Evolutionary conservation across 2,329 filamentous ascomycete genomes (phyloP).

Genomic region (Monosporascus cannonballus): DNA sequence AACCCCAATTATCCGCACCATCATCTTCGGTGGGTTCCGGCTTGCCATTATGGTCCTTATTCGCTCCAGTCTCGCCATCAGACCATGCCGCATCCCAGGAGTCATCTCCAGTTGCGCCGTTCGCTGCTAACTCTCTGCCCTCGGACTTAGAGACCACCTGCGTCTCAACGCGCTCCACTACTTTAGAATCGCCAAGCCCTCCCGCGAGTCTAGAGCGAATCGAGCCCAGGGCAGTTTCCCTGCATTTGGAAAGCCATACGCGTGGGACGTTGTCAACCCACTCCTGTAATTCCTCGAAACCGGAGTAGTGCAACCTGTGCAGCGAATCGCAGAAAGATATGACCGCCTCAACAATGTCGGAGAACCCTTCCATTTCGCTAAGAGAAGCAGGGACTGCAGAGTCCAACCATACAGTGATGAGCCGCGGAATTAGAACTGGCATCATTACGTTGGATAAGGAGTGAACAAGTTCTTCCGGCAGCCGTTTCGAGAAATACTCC

Average conservation of each 20-base stretch:
- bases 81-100: conserved; percentile 82
- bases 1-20: conserved; percentile 12
- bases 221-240: conserved; percentile 70
- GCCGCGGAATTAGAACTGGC: conserved; percentile 57
- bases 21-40: conserved; percentile 14
- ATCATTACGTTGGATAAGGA: conserved; percentile 66
- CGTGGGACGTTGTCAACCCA: conserved; percentile 78
- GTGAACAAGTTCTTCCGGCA: conserved; percentile 49
- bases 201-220: conserved; percentile 63
- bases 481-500: conserved; percentile 42
- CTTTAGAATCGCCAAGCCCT: conserved; percentile 60
- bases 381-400: conserved; percentile 70
- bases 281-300: conserved; percentile 57
- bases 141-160: conserved; percentile 65
- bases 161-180: conserved; percentile 79
- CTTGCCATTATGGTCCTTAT: conserved; percentile 12
- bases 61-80: conserved; percentile 50
- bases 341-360: conserved; percentile 61
- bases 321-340: conserved; percentile 59
- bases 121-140: conserved; percentile 58
- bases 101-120: conserved; percentile 41
- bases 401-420: conserved; percentile 71
- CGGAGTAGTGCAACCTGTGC: conserved; percentile 55
- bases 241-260: conserved; percentile 80
- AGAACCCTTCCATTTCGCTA: conserved; percentile 64